Evolutionary conservation across 1,139 yeast species (phyloP).

Genomic region (Kurtzmaniella quercitrusa): DNA sequence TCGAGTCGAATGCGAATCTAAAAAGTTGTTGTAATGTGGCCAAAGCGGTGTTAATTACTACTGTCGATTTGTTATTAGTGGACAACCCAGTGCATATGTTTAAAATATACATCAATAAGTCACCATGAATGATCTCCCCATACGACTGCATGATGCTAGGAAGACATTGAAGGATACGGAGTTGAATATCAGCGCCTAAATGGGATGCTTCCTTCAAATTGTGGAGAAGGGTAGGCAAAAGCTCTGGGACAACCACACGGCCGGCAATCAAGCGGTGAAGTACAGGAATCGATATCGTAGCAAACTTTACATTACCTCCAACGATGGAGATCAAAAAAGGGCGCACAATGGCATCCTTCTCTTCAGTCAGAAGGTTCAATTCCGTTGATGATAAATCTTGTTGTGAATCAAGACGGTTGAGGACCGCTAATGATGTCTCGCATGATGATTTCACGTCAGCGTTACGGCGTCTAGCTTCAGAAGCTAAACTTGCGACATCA

Average conservation of each 20-base stretch:
- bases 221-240: constrained; percentile 42
- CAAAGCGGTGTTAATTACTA: constrained; percentile 86
- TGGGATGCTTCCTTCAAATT: constrained; percentile 73
- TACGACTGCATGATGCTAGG: constrained; percentile 73
- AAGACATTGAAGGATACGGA: constrained; percentile 79
- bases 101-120: constrained; percentile 54
- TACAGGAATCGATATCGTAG: constrained; percentile 67
- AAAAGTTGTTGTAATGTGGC: constrained; percentile 89
- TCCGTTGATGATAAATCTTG: constrained; percentile 10
- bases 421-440: constrained; percentile 53
- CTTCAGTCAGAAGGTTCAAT: constrained; percentile 23
- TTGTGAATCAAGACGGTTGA: constrained; percentile 14
- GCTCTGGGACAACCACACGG: constrained; percentile 45
- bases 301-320: constrained; percentile 70
- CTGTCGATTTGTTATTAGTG: constrained; percentile 62
- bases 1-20: constrained; percentile 69
- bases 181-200: constrained; percentile 76
- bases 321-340: constrained; percentile 76
- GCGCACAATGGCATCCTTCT: constrained; percentile 50
- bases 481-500: constrained; percentile 56
- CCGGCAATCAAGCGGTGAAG: constrained; percentile 55
- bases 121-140: constrained; percentile 50
- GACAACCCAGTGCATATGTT: constrained; percentile 71
- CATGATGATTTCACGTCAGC: constrained; percentile 64
- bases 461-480: constrained; percentile 71